phyloP scores from a whole-genome alignment of 2,329 filamentous ascomycete species.

The Tricladium varicosporioides region DNA sequence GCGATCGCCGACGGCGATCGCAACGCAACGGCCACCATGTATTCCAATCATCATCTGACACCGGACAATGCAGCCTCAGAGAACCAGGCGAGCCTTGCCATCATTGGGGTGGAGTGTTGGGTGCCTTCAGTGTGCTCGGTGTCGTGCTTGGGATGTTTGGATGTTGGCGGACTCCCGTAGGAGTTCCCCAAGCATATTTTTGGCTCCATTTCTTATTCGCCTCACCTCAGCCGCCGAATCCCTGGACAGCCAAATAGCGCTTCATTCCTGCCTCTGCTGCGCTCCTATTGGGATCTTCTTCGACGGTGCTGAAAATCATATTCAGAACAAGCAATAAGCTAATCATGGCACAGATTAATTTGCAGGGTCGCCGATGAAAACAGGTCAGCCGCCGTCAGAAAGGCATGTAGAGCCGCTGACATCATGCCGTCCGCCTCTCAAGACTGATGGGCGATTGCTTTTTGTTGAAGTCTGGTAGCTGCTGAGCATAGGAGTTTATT shows the following conservation, averaged over 20 bases:
- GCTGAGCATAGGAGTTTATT: not conserved
- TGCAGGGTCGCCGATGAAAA: not conserved
- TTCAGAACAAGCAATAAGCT: not conserved
- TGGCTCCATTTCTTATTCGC: not conserved
- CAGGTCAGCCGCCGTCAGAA: not conserved
- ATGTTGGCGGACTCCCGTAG: not conserved
- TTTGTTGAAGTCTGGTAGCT: not conserved
- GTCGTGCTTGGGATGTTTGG: not conserved
- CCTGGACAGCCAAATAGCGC: no score
- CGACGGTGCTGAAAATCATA: not conserved
- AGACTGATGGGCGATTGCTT: not conserved
- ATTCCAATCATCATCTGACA: not conserved
- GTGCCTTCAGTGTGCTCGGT: not conserved
- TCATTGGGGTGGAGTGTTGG: not conserved
- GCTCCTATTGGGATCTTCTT: no score
- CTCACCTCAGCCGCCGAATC: not conserved
- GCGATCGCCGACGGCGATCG: not conserved
- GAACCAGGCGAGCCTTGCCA: not conserved
- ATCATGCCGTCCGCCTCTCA: not conserved
- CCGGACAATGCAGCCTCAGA: not conserved
- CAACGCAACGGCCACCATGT: not conserved
- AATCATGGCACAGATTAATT: no score
- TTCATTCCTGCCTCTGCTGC: no score
- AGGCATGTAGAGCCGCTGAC: not conserved
- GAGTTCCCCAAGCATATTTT: not conserved